These are phyloP conservation scores for Talaromyces borbonicus DNA, from an alignment of 495 filamentous ascomycete species.

Conservation along the genomic window DNA sequence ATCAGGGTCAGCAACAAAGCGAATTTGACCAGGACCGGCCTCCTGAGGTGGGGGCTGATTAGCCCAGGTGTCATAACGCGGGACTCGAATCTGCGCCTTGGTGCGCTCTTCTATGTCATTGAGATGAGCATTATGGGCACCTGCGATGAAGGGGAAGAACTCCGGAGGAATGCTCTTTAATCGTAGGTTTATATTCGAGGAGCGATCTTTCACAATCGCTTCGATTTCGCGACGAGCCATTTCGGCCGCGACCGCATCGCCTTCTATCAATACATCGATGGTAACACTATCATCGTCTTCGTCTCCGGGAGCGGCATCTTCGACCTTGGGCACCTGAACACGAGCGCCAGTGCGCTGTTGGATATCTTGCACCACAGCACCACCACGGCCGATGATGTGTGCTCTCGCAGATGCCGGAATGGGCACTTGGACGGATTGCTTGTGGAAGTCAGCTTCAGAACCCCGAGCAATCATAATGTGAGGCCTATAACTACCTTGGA, in stretches of 20 bases:
- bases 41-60: constrained; percentile 58
- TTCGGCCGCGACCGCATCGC: constrained; percentile 73
- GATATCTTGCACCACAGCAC: constrained; percentile 80
- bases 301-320: constrained; percentile 40
- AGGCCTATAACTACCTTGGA: constrained; percentile 51
- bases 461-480: constrained; percentile 8
- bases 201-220: constrained; percentile 75
- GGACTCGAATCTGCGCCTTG: constrained; percentile 66
- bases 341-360: constrained; percentile 75
- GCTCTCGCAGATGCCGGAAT: constrained; percentile 74
- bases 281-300: constrained; percentile 65
- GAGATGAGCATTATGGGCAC: constrained; percentile 59
- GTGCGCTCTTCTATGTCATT: constrained; percentile 60
- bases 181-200: constrained; percentile 65
- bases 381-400: constrained; percentile 85
- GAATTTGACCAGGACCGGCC: constrained; percentile 52
- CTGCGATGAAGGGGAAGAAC: constrained; percentile 92
- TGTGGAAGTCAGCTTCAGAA: constrained; percentile 6
- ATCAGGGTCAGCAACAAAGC: constrained; percentile 53
- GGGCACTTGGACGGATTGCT: constrained; percentile 65
- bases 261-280: constrained; percentile 82
- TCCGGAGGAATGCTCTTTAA: constrained; percentile 78
- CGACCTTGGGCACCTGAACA: constrained; percentile 76
- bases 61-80: constrained; percentile 66
- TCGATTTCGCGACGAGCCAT: constrained; percentile 74